Percentiles rank a stretch among this genome's conserved stretches.
phyloP scores from a whole-genome alignment of 805 yeast species.

The Metschnikowia lunata region DNA sequence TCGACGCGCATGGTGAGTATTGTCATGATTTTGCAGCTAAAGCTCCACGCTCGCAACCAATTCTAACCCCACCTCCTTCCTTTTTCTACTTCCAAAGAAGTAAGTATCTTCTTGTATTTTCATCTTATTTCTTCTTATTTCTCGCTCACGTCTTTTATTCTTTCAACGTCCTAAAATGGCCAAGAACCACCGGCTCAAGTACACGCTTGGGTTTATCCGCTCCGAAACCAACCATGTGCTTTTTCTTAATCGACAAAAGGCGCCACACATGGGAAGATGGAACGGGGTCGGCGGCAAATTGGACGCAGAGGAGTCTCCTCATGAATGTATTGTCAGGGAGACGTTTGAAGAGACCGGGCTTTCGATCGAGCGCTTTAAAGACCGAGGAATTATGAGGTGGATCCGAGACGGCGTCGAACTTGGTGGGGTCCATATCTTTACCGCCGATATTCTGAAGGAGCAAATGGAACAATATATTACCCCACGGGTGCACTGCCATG shows the following conservation, averaged over 20 bases:
- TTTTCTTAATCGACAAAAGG: conserved; percentile 36
- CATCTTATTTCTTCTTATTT: not conserved
- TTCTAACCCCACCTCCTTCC: no score
- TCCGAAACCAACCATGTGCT: conserved; percentile 33
- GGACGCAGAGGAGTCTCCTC: conserved; percentile 31
- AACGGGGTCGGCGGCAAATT: conserved; percentile 46
- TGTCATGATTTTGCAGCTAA: no score
- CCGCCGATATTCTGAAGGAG: conserved; percentile 28
- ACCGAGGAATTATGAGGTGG: conserved; percentile 38
- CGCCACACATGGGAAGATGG: conserved; percentile 48
- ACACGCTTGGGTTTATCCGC: conserved; percentile 25
- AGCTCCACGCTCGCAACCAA: no score
- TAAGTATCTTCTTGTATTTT: not conserved
- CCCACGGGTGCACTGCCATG: conserved; percentile 29
- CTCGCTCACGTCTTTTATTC: not conserved
- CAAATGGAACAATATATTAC: conserved; percentile 24
- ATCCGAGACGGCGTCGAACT: conserved; percentile 20
- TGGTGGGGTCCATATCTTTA: conserved; percentile 39
- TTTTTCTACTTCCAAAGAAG: no score
- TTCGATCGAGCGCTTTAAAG: conserved; percentile 21
- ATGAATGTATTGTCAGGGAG: conserved; percentile 39
- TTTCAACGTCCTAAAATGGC: not conserved
- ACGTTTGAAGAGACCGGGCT: conserved; percentile 41
- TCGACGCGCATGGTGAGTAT: no score
- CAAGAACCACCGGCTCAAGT: conserved; percentile 11